Conservation (phyloP, 768 basidiomycete genomes). For the Amanita exitialis region DNA sequence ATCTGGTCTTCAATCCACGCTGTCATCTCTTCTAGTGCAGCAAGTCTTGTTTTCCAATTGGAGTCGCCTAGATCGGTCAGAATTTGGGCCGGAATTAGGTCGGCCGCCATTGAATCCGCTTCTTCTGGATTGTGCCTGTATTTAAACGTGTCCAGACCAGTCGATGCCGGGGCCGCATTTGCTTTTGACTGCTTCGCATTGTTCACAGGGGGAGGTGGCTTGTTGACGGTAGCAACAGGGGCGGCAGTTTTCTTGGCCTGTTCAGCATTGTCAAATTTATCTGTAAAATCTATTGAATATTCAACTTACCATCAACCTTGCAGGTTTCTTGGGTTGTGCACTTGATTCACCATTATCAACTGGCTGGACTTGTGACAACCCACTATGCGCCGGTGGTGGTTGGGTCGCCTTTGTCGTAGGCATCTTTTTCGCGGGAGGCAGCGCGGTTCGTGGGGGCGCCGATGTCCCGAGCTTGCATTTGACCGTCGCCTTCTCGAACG, state of each 20-base stretch:
- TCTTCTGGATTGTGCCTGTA: conserved; percentile 89
- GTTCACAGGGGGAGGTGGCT: conserved; percentile 28
- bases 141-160: conserved; percentile 75
- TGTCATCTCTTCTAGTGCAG: conserved; percentile 78
- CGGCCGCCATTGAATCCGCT: conserved; percentile 70
- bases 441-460: conserved; percentile 40
- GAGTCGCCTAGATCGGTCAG: conserved; percentile 70
- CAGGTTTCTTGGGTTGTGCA: conserved; percentile 33
- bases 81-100: conserved; percentile 60
- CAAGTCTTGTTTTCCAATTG: conserved; percentile 90
- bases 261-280: conserved; percentile 15
- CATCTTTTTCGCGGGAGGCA: conserved; percentile 22
- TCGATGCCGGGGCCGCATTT: conserved; percentile 35
- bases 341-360: conserved; percentile 33
- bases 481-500: conserved; percentile 84
- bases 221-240: conserved; percentile 32
- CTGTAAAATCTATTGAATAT: neutral
- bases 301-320: conserved; percentile 30
- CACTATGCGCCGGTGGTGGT: conserved; percentile 17
- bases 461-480: conserved; percentile 68
- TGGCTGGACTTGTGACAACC: conserved; percentile 19
- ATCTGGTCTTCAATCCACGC: conserved; percentile 70
- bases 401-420: conserved; percentile 12
- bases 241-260: conserved; percentile 34
- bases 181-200: conserved; percentile 24